Evolutionary conservation across 129 eudicot genomes (phyloP), one percentile per base, ranked within the genome.

Genomic region (Logfia minima): DNA sequence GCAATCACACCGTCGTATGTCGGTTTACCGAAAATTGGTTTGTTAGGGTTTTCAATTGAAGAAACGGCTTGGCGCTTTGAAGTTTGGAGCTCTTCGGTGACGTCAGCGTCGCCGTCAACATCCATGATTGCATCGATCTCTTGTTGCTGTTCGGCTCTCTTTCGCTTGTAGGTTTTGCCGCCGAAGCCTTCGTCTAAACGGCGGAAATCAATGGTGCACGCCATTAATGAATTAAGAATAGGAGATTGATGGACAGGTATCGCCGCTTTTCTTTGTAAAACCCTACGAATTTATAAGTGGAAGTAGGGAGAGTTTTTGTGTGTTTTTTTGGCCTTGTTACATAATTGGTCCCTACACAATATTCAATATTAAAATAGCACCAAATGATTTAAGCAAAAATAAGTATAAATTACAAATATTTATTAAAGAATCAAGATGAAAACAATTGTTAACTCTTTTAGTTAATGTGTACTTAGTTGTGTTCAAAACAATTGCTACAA

Each of bases 1-100:
- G 97, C 98, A 2, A 94, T 94, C 2, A 94, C 93, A 0, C 98
- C 98, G 81, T 94, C 98, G 88, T 94, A 94, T 0, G 97, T 91
- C 8, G 97, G 93, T 9, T 75, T 83, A 0, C 98, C 98, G 80
- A 78, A 85, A n/a, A 84, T 84, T 13, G 98, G 98, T 48, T 85
- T 89, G 88, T 94, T 76, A 4, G 98, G 93, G 24, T 94, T 79
- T 13, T 73, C 83, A 10, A 86, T 24, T 28, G 96, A 86, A 9
- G 96, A 35, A 1, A 89, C 75, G 11, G 98, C 98, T 19, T 76
- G 86, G 4, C 98, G 84, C 76, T 94, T 94, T 32, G 88, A 78
- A 0, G 62, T 18, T 63, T 77, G 81, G 75, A 29, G 18, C 17
- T 70, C 69, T 51, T 37, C 52, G n/a, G 32, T 24, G 70, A 31